Evolutionary conservation across 2,329 filamentous ascomycete genomes (phyloP), one percentile per base, ranked within the genome.

Genomic region (Aspergillus fijiensis): DNA sequence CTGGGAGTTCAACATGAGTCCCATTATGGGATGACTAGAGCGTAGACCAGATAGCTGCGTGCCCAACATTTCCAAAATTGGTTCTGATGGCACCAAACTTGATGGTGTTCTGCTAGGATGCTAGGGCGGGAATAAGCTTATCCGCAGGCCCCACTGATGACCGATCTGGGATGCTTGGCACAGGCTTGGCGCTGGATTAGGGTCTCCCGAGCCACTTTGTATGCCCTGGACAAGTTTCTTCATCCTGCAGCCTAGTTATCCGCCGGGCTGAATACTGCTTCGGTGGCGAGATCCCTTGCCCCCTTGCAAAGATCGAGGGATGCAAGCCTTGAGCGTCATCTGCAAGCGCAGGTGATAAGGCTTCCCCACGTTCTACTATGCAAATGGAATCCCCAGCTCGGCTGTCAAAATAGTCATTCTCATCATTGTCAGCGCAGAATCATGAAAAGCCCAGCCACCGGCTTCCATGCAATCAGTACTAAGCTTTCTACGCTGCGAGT

Each of bases 91-190:
- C 27, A 29, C 14, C 12, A 16, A 12, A 12, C 3, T 35, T 16
- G 10, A 35, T 10, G 25, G 4, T 35, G 25, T 33, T 23, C 42
- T 48, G 48, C 16, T 25, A 27, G 27, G 19, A 47, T 29, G 52
- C 51, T 21, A 29, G 31, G 35, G 51, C 53, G 53, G 53, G 10
- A 55, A 35, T 55, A 55, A 55, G 25, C 53, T 55, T 55, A 55
- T 49, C 53, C 53, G 53, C 42, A 25, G 14, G n/a, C 25, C 53
- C 19, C 14, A 14, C 29, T 33, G 33, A 55, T 55, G 4, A 33
- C 27, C n/a, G 19, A 27, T 55, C 11, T 21, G 27, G 10, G 27
- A 23, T 12, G 21, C 52, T 55, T 55, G 52, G 52, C 52, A 55
- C 23, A 12, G 12, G 4, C 29, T 25, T 2, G n/a, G 42, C 21